Percentiles rank a stretch among this genome's conserved stretches.
Conservation (phyloP, 768 basidiomycete genomes). For the Strobilomyces confusus region DNA sequence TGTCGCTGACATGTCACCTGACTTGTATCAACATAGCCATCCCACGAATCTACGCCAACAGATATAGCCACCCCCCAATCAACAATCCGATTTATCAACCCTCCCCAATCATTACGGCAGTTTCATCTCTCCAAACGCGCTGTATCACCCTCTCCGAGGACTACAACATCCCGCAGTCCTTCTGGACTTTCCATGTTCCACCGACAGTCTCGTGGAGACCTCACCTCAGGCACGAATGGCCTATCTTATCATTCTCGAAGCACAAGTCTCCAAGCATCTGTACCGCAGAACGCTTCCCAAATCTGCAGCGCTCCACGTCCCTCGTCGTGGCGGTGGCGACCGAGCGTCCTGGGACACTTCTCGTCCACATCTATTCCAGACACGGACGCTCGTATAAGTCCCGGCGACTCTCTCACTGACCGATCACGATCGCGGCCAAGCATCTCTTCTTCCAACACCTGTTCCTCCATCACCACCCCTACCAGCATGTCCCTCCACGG, state of each 20-base stretch:
- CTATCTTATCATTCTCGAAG: constrained; percentile 43
- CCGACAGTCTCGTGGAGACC: constrained; percentile 27
- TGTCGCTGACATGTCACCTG: constrained; percentile 20
- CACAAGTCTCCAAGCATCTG: constrained; percentile 46
- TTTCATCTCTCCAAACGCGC: constrained; percentile 41
- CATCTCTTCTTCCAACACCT: constrained; percentile 58
- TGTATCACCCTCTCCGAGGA: constrained; percentile 37
- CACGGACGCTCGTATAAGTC: constrained; percentile 38
- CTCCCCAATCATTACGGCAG: constrained; percentile 39
- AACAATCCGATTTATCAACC: constrained; percentile 33
- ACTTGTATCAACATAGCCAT: constrained; percentile 19
- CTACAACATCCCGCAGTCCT: constrained; percentile 32
- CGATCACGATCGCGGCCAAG: constrained; percentile 56
- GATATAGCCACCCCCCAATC: constrained; percentile 30
- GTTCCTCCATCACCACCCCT: constrained; percentile 40
- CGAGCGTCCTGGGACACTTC: constrained; percentile 64
- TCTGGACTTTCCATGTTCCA: constrained; percentile 45
- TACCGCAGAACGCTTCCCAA: constrained; percentile 16
- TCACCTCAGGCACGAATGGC: constrained; percentile 25
- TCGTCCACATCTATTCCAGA: constrained; percentile 45
- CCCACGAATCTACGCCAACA: constrained; percentile 19
- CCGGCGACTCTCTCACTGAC: constrained; percentile 39
- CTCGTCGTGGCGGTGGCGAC: constrained; percentile 51
- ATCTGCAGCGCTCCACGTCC: constrained; percentile 6
- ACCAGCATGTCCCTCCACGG: constrained; percentile 37